Evolutionary conservation across 163 green algal genomes (phyloP).

Genomic region (Chlamydomonas reinhardtii): DNA sequence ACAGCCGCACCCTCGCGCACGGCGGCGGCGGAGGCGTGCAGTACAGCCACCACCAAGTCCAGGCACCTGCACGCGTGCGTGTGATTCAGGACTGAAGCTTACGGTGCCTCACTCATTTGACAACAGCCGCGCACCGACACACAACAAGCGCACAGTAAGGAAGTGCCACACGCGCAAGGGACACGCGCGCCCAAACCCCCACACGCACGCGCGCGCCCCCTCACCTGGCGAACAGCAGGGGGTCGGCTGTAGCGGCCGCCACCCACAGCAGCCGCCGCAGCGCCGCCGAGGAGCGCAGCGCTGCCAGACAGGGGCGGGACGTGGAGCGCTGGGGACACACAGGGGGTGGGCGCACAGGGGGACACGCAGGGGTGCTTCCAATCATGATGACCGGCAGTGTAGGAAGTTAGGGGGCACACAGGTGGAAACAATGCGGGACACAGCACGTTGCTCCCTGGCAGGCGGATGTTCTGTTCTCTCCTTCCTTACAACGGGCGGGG

Average conservation of each 20-base stretch:
- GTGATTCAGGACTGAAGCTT: no score
- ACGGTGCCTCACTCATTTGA: no score
- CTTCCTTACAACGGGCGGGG: no score
- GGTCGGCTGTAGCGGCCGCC: not conserved
- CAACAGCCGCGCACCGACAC: no score
- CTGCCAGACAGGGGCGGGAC: not conserved
- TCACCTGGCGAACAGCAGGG: conserved; percentile 30
- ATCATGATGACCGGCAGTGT: no score
- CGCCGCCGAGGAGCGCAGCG: not conserved
- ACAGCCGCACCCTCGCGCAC: not conserved
- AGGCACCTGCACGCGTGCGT: not conserved
- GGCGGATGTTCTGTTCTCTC: no score
- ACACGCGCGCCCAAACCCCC: not conserved
- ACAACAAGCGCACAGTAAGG: no score
- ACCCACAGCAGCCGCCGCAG: conserved; percentile 38
- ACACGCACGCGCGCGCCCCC: not conserved
- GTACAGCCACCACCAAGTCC: conserved; percentile 10
- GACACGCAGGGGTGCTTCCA: no score
- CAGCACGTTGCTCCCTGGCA: no score
- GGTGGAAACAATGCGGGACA: no score
- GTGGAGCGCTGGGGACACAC: not conserved
- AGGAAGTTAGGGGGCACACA: no score
- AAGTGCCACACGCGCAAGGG: not conserved
- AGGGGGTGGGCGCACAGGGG: not conserved
- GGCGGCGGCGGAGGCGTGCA: conserved; percentile 24